Base-by-base conservation (phyloP, 306 rosid species). In the Casuarina equisetifolia region DNA sequence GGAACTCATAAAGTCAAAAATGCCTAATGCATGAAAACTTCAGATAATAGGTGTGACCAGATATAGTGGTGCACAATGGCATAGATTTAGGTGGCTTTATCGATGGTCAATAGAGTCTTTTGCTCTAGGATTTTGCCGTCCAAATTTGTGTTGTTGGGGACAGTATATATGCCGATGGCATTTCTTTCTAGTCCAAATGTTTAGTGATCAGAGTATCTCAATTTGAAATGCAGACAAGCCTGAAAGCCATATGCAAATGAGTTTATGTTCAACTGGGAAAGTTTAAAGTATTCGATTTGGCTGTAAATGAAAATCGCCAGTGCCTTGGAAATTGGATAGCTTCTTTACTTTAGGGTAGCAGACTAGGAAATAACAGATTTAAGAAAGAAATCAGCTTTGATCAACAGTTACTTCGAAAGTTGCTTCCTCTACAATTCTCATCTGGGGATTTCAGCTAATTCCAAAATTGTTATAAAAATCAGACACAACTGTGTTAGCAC, bases 31-130 rank as follows among this genome's bases (percentile, higher is more conserved):
- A 89, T 83, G 86, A 83, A 81, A 64, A 75, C 74, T 90, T 82
- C 84, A 89, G 80, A 78, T 81, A 81, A 87, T 78, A 78, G 91
- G 87, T 70, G 66, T 48, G 79, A 78, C 84, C 69, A 84, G 71
- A 78, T 82, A 80, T 84, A 81, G 89, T 84, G 87, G 86, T 84
- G 90, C 86, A 84, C 62, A 75, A 86, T 80, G 86, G 81, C 84
- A 82, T 76, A 63, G 86, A 71, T 84, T 87, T 77, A 85, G 55
- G 85, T 88, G 85, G 79, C 88, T 84, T 83, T 76, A 78, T 82
- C 77, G 75, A 78, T 46, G 61, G 44, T 74, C 79, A 54, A 69
- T 32, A 45, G 55, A 50, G 70, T 72, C 72, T 45, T 82, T 72
- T 87, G 79, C 85, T 84, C 77, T 88, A 81, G 80, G 72, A 62